A percentile compares a stretch with the other conserved stretches of the same genome.
These are phyloP conservation scores for Tulasnella sp. DNA, from an alignment of 768 basidiomycete species.

Conservation along the genomic window DNA sequence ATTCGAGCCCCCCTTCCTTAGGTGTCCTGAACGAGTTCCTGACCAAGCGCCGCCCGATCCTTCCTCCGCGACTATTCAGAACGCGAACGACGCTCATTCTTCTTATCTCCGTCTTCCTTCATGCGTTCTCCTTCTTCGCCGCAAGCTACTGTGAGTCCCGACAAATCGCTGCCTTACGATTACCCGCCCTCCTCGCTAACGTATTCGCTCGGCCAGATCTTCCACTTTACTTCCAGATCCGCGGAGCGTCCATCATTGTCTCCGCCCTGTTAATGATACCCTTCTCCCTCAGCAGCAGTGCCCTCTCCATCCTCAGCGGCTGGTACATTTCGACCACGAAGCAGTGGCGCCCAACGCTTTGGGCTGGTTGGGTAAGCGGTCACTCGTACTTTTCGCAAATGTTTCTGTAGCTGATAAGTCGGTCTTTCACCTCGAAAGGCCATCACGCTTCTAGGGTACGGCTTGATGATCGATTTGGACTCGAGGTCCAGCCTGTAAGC, in stretches of 20 bases:
- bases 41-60: conserved; percentile 65
- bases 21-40: conserved; percentile 52
- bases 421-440: not conserved
- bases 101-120: conserved; percentile 56
- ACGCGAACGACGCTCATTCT: conserved; percentile 67
- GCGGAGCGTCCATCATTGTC: conserved; percentile 66
- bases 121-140: conserved; percentile 60
- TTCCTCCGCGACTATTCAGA: conserved; percentile 75
- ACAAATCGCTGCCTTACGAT: not conserved
- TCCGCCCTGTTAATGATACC: conserved; percentile 66
- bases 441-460: conserved; percentile 59
- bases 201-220: conserved; percentile 44
- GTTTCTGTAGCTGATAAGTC: no score
- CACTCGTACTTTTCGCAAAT: not conserved
- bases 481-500: conserved; percentile 43
- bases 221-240: conserved; percentile 73
- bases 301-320: conserved; percentile 56
- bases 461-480: conserved; percentile 68
- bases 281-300: conserved; percentile 59
- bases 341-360: conserved; percentile 47
- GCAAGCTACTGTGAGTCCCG: conserved; percentile 39
- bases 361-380: conserved; percentile 50
- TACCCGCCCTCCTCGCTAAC: not conserved
- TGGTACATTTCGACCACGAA: conserved; percentile 55
- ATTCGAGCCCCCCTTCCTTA: not conserved